A percentile compares a stretch with the other conserved stretches of the same genome.
Evolutionary conservation across 305 asterid genomes (phyloP).

Genomic region (Fraxinus sp.): DNA sequence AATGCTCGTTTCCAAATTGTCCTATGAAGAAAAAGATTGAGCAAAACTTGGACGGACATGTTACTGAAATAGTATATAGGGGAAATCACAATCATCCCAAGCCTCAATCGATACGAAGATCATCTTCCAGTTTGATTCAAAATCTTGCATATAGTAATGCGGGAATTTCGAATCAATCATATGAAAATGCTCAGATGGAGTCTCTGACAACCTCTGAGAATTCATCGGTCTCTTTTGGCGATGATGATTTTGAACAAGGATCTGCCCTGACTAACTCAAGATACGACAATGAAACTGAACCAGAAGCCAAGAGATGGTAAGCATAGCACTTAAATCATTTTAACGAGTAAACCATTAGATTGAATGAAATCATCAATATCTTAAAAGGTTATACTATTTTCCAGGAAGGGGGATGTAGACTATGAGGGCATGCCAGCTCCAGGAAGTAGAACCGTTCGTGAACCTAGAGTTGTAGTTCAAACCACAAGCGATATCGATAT

Average conservation of each 20-base stretch:
- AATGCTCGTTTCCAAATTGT: conserved; percentile 51
- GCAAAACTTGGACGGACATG: conserved; percentile 42
- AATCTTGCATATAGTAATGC: conserved; percentile 28
- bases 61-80: conserved; percentile 51
- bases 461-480: conserved; percentile 63
- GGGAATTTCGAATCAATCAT: conserved; percentile 37
- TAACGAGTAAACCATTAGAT: neutral
- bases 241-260: conserved; percentile 71
- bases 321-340: conserved; percentile 5
- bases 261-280: conserved; percentile 60
- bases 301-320: conserved; percentile 79
- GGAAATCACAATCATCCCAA: conserved; percentile 53
- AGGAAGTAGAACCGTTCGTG: conserved; percentile 64
- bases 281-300: conserved; percentile 66
- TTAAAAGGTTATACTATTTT: conserved; percentile 16
- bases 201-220: conserved; percentile 47
- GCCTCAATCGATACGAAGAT: conserved; percentile 43
- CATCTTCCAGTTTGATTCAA: conserved; percentile 47
- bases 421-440: conserved; percentile 56
- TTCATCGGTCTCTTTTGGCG: conserved; percentile 74
- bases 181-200: conserved; percentile 40
- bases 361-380: neutral
- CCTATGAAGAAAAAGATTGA: conserved; percentile 58
- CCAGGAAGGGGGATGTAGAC: conserved; percentile 69
- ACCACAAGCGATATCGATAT: conserved; percentile 63